phyloP scores from a whole-genome alignment of 1,284 basidiomycete species.

The Stereum hirsutum region DNA sequence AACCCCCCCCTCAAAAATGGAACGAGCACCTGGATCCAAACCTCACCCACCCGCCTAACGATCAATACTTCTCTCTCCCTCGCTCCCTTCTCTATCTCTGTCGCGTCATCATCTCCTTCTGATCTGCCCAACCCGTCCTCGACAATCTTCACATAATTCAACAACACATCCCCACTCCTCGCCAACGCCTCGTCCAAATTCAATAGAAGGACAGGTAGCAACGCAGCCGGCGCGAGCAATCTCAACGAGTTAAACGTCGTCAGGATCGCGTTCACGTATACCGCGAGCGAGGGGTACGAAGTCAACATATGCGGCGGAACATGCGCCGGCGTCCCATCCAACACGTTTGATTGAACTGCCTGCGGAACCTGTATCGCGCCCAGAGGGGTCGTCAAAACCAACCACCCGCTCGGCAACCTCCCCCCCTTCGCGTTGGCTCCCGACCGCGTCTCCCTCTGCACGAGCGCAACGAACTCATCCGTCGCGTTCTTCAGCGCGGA shows the following conservation, averaged over 20 bases:
- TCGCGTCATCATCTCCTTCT: constrained; percentile 14
- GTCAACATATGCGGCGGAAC: constrained; percentile 62
- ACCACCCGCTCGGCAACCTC: constrained; percentile 7
- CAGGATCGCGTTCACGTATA: constrained; percentile 68
- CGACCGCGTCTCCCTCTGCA: no score
- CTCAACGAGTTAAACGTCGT: constrained; percentile 76
- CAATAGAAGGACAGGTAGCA: constrained; percentile 35
- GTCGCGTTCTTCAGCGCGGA: constrained; percentile 28
- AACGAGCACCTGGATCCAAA: constrained; percentile 51
- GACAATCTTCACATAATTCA: constrained; percentile 14
- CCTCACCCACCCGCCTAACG: constrained; percentile 44
- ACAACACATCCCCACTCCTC: constrained; percentile 26
- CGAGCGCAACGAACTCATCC: not conserved
- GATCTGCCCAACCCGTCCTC: constrained; percentile 19
- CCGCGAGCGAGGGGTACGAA: constrained; percentile 72
- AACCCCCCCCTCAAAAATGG: constrained; percentile 64
- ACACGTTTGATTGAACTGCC: constrained; percentile 13
- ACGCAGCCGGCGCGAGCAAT: constrained; percentile 62
- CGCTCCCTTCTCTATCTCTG: not conserved
- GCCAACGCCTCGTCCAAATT: constrained; percentile 46
- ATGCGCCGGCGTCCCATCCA: constrained; percentile 35
- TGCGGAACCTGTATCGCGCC: constrained; percentile 11
- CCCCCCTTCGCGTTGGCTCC: constrained; percentile 1
- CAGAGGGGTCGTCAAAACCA: constrained; percentile 11
- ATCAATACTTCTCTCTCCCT: constrained; percentile 35